Evolutionary conservation across 768 basidiomycete genomes (phyloP).

Genomic region (Lentinula raphanica): DNA sequence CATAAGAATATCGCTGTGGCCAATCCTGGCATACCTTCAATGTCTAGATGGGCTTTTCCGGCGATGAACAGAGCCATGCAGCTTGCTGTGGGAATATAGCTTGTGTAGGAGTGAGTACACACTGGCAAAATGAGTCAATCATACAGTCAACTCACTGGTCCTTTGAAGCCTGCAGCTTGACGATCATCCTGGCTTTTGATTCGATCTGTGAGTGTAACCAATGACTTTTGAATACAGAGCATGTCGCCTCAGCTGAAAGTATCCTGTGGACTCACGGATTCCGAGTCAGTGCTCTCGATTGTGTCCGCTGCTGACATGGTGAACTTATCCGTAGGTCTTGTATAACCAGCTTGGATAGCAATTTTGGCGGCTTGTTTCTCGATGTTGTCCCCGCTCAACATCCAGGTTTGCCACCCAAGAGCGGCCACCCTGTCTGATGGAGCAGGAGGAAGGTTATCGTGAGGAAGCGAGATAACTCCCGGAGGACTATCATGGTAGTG

Average conservation of each 20-base stretch:
- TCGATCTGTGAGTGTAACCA: background rate
- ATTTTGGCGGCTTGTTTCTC: background rate
- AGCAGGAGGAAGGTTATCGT: background rate
- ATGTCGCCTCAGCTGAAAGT: too few relatives aligned
- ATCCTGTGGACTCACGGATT: background rate
- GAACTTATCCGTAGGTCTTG: background rate
- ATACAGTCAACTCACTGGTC: background rate
- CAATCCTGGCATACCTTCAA: background rate
- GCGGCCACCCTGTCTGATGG: background rate
- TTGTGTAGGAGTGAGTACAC: too few relatives aligned
- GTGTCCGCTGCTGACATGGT: background rate
- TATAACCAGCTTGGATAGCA: background rate
- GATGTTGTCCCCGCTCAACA: background rate
- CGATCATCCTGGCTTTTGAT: background rate
- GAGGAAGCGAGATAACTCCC: background rate
- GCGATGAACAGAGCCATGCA: background rate
- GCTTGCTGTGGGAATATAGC: background rate
- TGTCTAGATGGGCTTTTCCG: background rate
- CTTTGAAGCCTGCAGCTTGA: background rate
- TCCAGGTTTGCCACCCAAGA: background rate
- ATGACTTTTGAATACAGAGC: too few relatives aligned
- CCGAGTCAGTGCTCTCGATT: background rate
- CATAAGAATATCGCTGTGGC: too few relatives aligned
- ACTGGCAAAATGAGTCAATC: background rate
- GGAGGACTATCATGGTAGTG: background rate